Base-by-base conservation (phyloP, 2,329 filamentous ascomycete species). In the Orbilia oligospora region DNA sequence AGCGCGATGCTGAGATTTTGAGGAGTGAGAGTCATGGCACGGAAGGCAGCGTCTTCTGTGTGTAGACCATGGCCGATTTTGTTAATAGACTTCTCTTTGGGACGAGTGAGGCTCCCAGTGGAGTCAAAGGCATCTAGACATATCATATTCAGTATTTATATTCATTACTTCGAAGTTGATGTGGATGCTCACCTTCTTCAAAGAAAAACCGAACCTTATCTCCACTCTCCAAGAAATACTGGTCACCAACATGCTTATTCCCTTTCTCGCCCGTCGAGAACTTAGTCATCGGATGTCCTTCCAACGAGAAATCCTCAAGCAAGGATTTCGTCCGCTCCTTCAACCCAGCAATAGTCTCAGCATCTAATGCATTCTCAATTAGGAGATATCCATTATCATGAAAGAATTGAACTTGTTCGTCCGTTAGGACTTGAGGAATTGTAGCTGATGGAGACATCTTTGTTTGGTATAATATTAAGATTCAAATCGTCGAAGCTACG, bases 171-270 rank as follows among this genome's bases (percentile, higher is more conserved):
- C 27, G 6, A 16, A 3, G 8, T 51, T 18, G 67, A 53, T 20
- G 5, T 8, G 10, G 44, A n/a, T 8, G 2, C 66, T 51, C 82
- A 87, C 87, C 87, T 85, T 97, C 93, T 85, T 98, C 95, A 85
- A 98, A 97, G 88, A 98, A 98, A 88, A 97, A 98, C 76, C 94
- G 92, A 79, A 98, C 87, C 86, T 97, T 95, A 87, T 98, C 93
- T 79, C 93, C 94, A 2, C 92, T 96, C 0, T 87, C 88, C 1
- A 98, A 89, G 86, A 99, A 98, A 88, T 99, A 99, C 83, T 92
- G 90, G 86, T 98, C 96, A 80, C 95, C 94, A 10, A 97, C 92
- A 85, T 98, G 95, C 58, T 84, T 82, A n/a, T 81, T 81, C 22
- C 81, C 82, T 78, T 91, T 88, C 85, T 89, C 91, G 81, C 94